Evolutionary conservation across 2,329 filamentous ascomycete genomes (phyloP), one percentile per base, ranked within the genome.

Genomic region (Tricladium varicosporioides): DNA sequence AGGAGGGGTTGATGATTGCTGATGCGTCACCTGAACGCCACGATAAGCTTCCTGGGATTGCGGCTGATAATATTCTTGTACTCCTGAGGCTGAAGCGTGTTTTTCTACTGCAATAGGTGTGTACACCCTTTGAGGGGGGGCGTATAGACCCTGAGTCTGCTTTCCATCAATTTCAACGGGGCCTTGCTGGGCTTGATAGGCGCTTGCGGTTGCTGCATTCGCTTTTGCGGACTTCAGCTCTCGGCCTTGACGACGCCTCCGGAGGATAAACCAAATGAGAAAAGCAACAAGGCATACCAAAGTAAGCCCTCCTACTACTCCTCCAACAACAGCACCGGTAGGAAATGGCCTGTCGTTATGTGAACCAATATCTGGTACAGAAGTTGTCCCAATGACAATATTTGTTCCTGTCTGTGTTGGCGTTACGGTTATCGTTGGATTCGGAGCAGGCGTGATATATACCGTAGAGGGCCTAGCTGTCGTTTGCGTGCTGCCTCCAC

Each of bases 311-410:
- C 63, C 64, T 19, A 65, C 52, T 19, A 60, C 61, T 5, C 61
- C 63, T 7, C 64, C 64, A 0, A 60, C 55, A n/a, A 66, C 65
- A 1, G 60, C 47, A 15, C 59, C 64, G n/a, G 61, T 50, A 5
- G 60, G 58, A 5, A 43, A 54, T 18, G 42, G 55, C 16, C 49
- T 51, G 42, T 31, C 45, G 2, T 36, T 52, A 15, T 56, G 54
- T 47, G 54, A 50, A 10, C 51, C 58, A 14, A 56, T 53, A 13
- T 47, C 47, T 47, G 40, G 48, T 31, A 18, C 36, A 40, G 36
- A 15, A n/a, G 42, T 22, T 15, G 45, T 51, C 2, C 51, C 42
- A 36, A 22, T 44, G 2, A 51, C 43, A 5, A 18, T 31, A 14
- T 48, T 33, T 18, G 27, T 36, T 15, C 5, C 50, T 43, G n/a